Percentiles rank a stretch among this genome's conserved stretches.
These are phyloP conservation scores for Eutypella sp. DNA, from an alignment of 2,329 filamentous ascomycete genomes.

Conservation along the genomic window DNA sequence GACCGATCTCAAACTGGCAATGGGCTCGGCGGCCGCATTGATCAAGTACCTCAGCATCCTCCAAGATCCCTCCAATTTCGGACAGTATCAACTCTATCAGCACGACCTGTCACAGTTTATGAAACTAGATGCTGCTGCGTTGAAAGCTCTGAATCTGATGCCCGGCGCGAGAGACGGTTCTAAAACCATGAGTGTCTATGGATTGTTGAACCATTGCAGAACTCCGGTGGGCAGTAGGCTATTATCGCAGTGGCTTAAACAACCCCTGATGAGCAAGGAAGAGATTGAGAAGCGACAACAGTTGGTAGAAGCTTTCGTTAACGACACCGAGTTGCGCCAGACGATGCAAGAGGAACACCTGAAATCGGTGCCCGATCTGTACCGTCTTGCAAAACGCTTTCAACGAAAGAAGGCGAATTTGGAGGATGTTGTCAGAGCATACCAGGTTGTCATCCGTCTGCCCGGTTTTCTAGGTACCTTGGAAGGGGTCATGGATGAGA, in stretches of 20 bases:
- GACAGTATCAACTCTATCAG: constrained; percentile 94
- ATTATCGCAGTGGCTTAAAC: constrained; percentile 94
- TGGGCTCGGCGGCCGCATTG: constrained; percentile 88
- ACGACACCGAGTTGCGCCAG: constrained; percentile 87
- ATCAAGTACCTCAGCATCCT: constrained; percentile 93
- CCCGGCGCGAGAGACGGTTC: constrained; percentile 88
- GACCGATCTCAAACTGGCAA: constrained; percentile 89
- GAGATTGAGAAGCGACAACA: constrained; percentile 92
- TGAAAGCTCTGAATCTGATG: constrained; percentile 95
- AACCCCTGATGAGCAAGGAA: constrained; percentile 84
- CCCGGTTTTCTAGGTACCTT: constrained; percentile 86
- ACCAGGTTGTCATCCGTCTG: constrained; percentile 88
- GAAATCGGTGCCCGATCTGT: constrained; percentile 87
- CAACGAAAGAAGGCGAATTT: constrained; percentile 86
- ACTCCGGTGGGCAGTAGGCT: constrained; percentile 88
- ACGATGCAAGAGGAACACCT: constrained; percentile 97
- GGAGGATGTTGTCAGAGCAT: constrained; percentile 92
- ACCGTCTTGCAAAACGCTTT: constrained; percentile 89
- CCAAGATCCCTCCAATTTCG: constrained; percentile 90
- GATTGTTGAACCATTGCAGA: constrained; percentile 94
- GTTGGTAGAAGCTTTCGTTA: constrained; percentile 90
- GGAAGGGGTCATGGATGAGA: constrained; percentile 91
- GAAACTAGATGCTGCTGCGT: constrained; percentile 92
- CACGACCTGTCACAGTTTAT: constrained; percentile 96
- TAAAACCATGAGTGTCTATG: constrained; percentile 97